phyloP scores from a whole-genome alignment of 768 basidiomycete genomes.

The Psilocybe sp. region DNA sequence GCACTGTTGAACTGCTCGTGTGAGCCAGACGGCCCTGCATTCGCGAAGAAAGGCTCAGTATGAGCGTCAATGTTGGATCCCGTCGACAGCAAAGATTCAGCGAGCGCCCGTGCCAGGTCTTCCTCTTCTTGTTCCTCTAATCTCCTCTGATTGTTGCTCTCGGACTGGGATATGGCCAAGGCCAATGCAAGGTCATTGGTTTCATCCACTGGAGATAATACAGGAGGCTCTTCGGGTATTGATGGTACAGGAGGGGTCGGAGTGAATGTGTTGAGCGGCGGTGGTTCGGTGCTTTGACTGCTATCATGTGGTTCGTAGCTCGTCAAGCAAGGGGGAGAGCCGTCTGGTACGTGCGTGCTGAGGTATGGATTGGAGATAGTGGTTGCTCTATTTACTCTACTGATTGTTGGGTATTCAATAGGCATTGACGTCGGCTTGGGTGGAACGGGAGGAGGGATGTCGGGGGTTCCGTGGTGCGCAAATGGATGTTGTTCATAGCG shows the following conservation, averaged over 20 bases:
- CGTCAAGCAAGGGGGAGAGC: not conserved
- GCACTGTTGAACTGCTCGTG: no score
- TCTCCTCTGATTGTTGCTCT: conserved; percentile 30
- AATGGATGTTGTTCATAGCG: conserved; percentile 8
- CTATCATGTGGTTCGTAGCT: not conserved
- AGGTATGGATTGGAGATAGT: not conserved
- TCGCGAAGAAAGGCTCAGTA: conserved; percentile 10
- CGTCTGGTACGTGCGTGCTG: conserved; percentile 5
- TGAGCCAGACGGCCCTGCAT: not conserved
- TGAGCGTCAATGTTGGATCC: conserved; percentile 8
- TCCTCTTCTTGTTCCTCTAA: conserved; percentile 55
- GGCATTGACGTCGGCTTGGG: conserved; percentile 12
- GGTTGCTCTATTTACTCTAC: conserved; percentile 8
- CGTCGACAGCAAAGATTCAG: conserved; percentile 30
- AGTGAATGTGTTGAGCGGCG: conserved; percentile 15
- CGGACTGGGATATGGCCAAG: conserved; percentile 48
- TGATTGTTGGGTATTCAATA: conserved; percentile 15
- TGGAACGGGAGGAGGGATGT: conserved; percentile 13
- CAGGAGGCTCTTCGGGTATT: conserved; percentile 8
- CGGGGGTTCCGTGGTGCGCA: conserved; percentile 6
- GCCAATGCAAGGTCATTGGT: conserved; percentile 46
- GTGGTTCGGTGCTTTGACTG: conserved; percentile 15
- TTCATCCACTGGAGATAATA: conserved; percentile 21
- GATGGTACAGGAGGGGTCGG: conserved; percentile 6
- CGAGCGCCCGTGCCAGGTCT: conserved; percentile 61